Percentiles rank a stretch among this genome's conserved stretches.
Evolutionary conservation across 352 stramenopile genomes (phyloP).

Genomic region (Globisporangium paroecandrum): DNA sequence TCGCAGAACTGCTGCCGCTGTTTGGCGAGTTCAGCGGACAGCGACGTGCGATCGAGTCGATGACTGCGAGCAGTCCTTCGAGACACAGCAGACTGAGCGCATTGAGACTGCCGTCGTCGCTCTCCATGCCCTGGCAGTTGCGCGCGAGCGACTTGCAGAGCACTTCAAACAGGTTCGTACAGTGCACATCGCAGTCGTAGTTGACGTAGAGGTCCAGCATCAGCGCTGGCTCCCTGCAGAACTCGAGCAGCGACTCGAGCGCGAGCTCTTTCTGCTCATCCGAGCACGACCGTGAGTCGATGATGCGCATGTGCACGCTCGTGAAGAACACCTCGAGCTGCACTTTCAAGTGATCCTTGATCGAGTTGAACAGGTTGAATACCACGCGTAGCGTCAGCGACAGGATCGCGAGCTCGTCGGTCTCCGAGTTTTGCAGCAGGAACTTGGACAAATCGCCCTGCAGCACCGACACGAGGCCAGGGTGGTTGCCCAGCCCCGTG

Average conservation of each 20-base stretch:
- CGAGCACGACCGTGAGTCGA: constrained; percentile 80
- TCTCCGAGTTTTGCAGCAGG: constrained; percentile 95
- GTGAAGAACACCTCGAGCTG: constrained; percentile 99
- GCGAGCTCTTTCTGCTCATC: constrained; percentile 85
- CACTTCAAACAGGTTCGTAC: constrained; percentile 98
- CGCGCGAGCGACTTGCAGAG: constrained; percentile 93
- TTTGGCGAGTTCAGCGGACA: constrained; percentile 57
- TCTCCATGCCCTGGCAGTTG: constrained; percentile 78
- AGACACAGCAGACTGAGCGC: constrained; percentile 70
- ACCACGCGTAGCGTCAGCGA: constrained; percentile 94
- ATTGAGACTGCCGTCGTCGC: constrained; percentile 55
- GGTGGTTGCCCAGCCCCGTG: constrained; percentile 72
- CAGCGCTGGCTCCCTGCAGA: constrained; percentile 95
- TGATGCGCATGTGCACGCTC: constrained; percentile 95
- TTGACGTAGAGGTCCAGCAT: constrained; percentile 99
- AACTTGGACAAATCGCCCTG: constrained; percentile 97
- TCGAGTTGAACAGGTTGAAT: constrained; percentile 99
- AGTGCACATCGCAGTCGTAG: constrained; percentile 99
- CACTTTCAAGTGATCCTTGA: constrained; percentile 98
- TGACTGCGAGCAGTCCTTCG: constrained; percentile 90
- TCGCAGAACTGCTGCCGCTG: background rate
- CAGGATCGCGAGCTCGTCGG: constrained; percentile 91
- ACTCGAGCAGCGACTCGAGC: constrained; percentile 95
- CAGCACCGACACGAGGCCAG: constrained; percentile 81
- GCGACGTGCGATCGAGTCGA: constrained; percentile 90